Evolutionary conservation across 2,329 filamentous ascomycete genomes (phyloP), one percentile per base, ranked within the genome.

Genomic region (Colletotrichum cereale): DNA sequence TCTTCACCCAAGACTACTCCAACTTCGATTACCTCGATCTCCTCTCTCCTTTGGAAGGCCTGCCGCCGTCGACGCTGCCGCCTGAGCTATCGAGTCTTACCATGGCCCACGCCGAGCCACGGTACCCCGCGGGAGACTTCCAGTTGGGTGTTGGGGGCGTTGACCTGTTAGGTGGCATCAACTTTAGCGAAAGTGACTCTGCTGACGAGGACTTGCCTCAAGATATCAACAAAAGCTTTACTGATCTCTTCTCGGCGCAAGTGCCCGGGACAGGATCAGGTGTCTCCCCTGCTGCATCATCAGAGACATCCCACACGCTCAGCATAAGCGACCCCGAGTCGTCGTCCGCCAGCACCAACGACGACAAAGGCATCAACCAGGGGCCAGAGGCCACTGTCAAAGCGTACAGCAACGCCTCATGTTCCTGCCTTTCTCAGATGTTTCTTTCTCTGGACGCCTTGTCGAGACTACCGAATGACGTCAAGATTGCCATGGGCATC

Each of bases 361-460:
- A 34, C 5, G 21, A 18, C 6, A 24, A 26, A 29, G 26, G 21
- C 3, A 24, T 21, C n/a, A 40, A 36, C 10, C 24, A 16, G 18
- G 58, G 42, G 53, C 12, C 47, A 18, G 50, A 26, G 3, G 34
- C 60, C 2, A 38, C 65, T n/a, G 24, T 50, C 7, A 72, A 66
- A 50, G 48, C 68, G 34, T 73, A 68, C 60, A 26, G 14, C n/a
- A 73, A 73, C 52, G 75, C 78, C 31, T 69, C 75, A 21, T 90
- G 88, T 72, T 77, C 81, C 66, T 90, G 88, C 72, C 82, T 86
- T 0, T 82, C 84, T 0, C 82, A 79, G 18, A 81, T 90, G 18
- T 88, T 86, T 75, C 81, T 86, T 6, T 83, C 87, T 5, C 80
- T 89, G 3, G 83, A 86, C 70, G 84, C 84, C 26, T 82, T 90